A percentile compares a stretch with the other conserved stretches of the same genome.
phyloP scores from a whole-genome alignment of 2,329 filamentous ascomycete genomes.

The Talaromyces marneffei region DNA sequence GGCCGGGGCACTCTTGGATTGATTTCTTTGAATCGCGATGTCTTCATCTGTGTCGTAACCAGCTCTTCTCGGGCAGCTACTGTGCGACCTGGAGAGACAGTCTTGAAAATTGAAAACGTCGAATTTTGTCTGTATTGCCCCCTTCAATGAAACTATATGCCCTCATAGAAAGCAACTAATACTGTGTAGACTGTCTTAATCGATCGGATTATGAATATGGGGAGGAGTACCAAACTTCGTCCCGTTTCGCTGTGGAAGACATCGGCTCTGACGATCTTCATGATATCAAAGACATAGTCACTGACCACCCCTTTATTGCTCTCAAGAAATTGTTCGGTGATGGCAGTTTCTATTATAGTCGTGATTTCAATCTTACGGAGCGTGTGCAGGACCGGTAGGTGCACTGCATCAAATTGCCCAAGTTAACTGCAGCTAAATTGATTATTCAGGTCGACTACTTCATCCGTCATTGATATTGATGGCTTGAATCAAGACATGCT shows the following conservation, averaged over 20 bases:
- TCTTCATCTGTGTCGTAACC: constrained; percentile 87
- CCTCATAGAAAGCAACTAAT: neutral
- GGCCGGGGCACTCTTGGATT: constrained; percentile 83
- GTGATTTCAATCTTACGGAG: constrained; percentile 96
- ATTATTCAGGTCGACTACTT: constrained; percentile 60
- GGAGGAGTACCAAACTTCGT: constrained; percentile 50
- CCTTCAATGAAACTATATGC: constrained; percentile 7
- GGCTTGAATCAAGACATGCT: constrained; percentile 88
- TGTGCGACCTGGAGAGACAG: constrained; percentile 78
- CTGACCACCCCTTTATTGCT: constrained; percentile 85
- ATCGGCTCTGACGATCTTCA: constrained; percentile 45
- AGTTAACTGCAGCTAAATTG: constrained; percentile 17
- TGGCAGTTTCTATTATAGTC: constrained; percentile 92
- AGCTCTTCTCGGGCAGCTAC: constrained; percentile 71
- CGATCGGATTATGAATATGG: constrained; percentile 79
- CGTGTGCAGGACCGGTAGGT: constrained; percentile 76
- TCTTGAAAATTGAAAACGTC: constrained; percentile 78
- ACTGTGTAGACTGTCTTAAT: constrained; percentile 68
- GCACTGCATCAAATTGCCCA: constrained; percentile 10
- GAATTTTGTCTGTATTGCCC: constrained; percentile 59
- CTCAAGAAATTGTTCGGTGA: constrained; percentile 88
- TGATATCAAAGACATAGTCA: constrained; percentile 61
- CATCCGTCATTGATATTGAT: constrained; percentile 78
- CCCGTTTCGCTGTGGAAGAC: constrained; percentile 51
- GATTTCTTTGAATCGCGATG: constrained; percentile 74